These are phyloP conservation scores for Colletotrichum liriopes DNA, from an alignment of 2,329 filamentous ascomycete species.

Conservation along the genomic window DNA sequence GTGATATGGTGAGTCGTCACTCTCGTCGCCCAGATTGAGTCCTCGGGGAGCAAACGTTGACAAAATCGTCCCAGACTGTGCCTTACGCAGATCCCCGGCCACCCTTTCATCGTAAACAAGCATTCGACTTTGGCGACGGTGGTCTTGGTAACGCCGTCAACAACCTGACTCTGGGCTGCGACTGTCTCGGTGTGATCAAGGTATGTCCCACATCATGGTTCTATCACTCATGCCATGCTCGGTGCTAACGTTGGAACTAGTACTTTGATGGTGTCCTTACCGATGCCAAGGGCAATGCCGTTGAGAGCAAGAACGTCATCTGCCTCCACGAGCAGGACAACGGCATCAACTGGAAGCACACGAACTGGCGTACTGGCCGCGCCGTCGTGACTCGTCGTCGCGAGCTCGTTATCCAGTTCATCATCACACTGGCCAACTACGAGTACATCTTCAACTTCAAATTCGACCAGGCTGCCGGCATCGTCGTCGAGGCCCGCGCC, in stretches of 20 bases:
- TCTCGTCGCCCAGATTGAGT: no score
- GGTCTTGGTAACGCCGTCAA: slow-evolving; percentile 77
- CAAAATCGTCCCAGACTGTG: slow-evolving; percentile 12
- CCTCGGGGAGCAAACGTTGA: not conserved
- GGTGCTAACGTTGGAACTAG: slow-evolving; percentile 8
- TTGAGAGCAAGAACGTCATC: slow-evolving; percentile 60
- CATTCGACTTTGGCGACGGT: slow-evolving; percentile 79
- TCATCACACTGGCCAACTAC: slow-evolving; percentile 73
- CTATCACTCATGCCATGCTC: not conserved
- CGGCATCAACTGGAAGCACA: slow-evolving; percentile 53
- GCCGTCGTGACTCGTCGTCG: slow-evolving; percentile 67
- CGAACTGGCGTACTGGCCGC: slow-evolving; percentile 68
- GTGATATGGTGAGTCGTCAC: slow-evolving; percentile 63
- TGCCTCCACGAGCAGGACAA: slow-evolving; percentile 43
- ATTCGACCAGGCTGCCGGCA: slow-evolving; percentile 65
- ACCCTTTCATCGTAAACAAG: slow-evolving; percentile 65
- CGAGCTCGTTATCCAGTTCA: slow-evolving; percentile 69
- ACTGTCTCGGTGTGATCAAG: slow-evolving; percentile 65
- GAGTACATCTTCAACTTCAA: slow-evolving; percentile 59
- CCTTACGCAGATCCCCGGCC: slow-evolving; percentile 42
- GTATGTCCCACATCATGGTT: not conserved
- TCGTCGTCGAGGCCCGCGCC: slow-evolving; percentile 43
- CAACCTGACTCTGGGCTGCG: slow-evolving; percentile 78
- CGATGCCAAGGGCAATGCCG: slow-evolving; percentile 47
- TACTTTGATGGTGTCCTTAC: slow-evolving; percentile 47